A percentile compares a stretch with the other conserved stretches of the same genome.
Conservation (phyloP, 1,284 basidiomycete species). For the Gymnopus androsaceus region DNA sequence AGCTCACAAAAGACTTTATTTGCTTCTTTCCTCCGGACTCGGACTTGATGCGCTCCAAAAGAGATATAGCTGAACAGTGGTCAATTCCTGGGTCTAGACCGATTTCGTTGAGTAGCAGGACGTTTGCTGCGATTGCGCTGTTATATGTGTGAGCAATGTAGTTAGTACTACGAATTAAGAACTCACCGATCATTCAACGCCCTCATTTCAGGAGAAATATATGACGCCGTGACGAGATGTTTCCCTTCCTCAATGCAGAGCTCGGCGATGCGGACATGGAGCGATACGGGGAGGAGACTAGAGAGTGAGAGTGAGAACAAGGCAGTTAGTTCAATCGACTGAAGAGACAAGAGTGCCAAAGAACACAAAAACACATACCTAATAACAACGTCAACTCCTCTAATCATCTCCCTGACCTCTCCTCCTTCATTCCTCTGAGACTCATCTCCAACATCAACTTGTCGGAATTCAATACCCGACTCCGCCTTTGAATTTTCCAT, state of each 20-base stretch:
- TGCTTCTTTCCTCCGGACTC: constrained; percentile 48
- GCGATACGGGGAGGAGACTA: constrained; percentile 78
- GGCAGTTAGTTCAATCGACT: background rate
- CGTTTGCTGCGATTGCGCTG: constrained; percentile 68
- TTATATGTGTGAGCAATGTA: background rate
- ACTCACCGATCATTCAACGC: constrained; percentile 65
- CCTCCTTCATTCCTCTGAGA: background rate
- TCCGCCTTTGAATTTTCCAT: background rate
- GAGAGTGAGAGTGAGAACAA: background rate
- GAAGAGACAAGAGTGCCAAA: background rate
- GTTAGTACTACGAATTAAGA: background rate
- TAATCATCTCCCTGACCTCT: constrained; percentile 1
- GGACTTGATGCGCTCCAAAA: constrained; percentile 62
- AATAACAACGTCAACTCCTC: constrained; percentile 44
- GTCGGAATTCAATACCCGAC: background rate
- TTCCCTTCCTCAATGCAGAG: constrained; percentile 74
- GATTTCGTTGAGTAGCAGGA: constrained; percentile 89
- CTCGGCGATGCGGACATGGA: constrained; percentile 79
- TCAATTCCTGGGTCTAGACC: constrained; percentile 97
- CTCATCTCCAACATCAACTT: background rate
- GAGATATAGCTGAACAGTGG: constrained; percentile 85
- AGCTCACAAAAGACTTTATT: constrained; percentile 83
- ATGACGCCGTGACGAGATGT: constrained; percentile 91
- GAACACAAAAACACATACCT: constrained; percentile 31
- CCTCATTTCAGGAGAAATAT: constrained; percentile 83